These are phyloP conservation scores for Exophiala sp. DNA, from an alignment of 2,329 filamentous ascomycete genomes.

Conservation along the genomic window DNA sequence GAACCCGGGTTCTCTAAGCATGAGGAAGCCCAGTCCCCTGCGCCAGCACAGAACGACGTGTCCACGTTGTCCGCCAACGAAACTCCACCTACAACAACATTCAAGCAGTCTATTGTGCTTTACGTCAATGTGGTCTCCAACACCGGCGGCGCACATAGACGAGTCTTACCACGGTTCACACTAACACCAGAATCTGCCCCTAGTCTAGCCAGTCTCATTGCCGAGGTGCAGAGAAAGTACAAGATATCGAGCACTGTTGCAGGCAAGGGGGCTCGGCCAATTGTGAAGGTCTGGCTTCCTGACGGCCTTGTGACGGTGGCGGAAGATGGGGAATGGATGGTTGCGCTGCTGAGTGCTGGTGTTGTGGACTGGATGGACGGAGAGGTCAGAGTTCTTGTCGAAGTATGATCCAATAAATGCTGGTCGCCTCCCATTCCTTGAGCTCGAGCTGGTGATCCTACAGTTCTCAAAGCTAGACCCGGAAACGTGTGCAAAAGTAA, in stretches of 20 bases:
- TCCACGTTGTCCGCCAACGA: not conserved
- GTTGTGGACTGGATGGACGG: slow-evolving; percentile 46
- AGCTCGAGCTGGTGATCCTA: not conserved
- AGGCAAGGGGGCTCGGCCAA: slow-evolving; percentile 8
- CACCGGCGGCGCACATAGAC: slow-evolving; percentile 19
- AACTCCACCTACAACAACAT: slow-evolving; percentile 10
- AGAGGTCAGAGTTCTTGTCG: slow-evolving; percentile 40
- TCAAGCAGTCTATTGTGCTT: slow-evolving; percentile 22
- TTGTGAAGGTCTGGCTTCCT: slow-evolving; percentile 39
- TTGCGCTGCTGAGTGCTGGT: slow-evolving; percentile 39
- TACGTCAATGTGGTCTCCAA: slow-evolving; percentile 28
- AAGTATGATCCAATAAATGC: slow-evolving; percentile 31
- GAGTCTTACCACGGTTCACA: slow-evolving; percentile 25
- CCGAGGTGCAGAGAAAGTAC: slow-evolving; percentile 22
- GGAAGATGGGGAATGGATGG: slow-evolving; percentile 41
- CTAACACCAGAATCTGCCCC: slow-evolving; percentile 21
- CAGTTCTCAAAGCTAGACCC: not conserved
- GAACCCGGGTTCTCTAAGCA: not conserved
- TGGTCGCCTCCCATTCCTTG: no score
- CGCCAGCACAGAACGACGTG: not conserved
- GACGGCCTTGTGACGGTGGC: slow-evolving; percentile 38
- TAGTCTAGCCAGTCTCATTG: slow-evolving; percentile 18
- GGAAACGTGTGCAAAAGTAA: not conserved
- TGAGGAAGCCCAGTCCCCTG: not conserved
- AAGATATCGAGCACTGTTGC: slow-evolving; percentile 3